Percentiles rank a stretch among this genome's conserved stretches.
phyloP scores from a whole-genome alignment of 805 yeast genomes.

The Nakazawaea molendinolei region DNA sequence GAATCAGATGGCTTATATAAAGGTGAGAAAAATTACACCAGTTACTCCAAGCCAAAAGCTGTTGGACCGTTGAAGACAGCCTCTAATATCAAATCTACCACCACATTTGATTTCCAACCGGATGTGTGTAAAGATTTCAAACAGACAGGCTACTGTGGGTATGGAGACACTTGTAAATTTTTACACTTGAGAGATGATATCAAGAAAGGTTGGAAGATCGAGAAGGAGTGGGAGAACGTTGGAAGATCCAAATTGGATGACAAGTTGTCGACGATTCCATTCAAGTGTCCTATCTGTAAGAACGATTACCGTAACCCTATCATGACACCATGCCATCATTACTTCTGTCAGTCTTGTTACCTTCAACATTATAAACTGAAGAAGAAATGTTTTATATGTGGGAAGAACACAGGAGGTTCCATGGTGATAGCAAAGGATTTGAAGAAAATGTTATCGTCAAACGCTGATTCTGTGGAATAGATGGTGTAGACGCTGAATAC shows the following conservation, averaged over 20 bases:
- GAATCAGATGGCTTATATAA: slow-evolving; percentile 20
- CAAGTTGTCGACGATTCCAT: slow-evolving; percentile 35
- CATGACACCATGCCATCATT: slow-evolving; percentile 54
- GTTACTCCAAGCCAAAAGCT: slow-evolving; percentile 16
- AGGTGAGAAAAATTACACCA: slow-evolving; percentile 22
- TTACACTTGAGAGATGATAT: slow-evolving; percentile 86
- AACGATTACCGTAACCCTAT: slow-evolving; percentile 49
- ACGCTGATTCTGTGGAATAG: too few species aligned
- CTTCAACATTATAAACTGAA: slow-evolving; percentile 35
- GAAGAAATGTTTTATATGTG: slow-evolving; percentile 51
- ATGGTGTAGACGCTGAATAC: too few species aligned
- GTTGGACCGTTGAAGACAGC: slow-evolving; percentile 34
- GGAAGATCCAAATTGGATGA: slow-evolving; percentile 5
- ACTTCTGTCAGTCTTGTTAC: slow-evolving; percentile 60
- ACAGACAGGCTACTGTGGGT: slow-evolving; percentile 93
- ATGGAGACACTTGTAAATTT: slow-evolving; percentile 95
- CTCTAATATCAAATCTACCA: slow-evolving; percentile 53
- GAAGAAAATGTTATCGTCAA: slow-evolving; percentile 18
- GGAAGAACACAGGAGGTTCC: slow-evolving; percentile 49
- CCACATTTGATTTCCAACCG: slow-evolving; percentile 79
- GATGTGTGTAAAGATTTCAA: slow-evolving; percentile 91
- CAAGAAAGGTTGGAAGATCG: slow-evolving; percentile 57
- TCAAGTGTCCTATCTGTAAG: slow-evolving; percentile 57
- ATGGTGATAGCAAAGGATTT: slow-evolving; percentile 37
- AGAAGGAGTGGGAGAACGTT: slow-evolving; percentile 63